A percentile compares a stretch with the other conserved stretches of the same genome.
phyloP scores from a whole-genome alignment of 2,329 filamentous ascomycete species.

The Colletotrichum destructivum region DNA sequence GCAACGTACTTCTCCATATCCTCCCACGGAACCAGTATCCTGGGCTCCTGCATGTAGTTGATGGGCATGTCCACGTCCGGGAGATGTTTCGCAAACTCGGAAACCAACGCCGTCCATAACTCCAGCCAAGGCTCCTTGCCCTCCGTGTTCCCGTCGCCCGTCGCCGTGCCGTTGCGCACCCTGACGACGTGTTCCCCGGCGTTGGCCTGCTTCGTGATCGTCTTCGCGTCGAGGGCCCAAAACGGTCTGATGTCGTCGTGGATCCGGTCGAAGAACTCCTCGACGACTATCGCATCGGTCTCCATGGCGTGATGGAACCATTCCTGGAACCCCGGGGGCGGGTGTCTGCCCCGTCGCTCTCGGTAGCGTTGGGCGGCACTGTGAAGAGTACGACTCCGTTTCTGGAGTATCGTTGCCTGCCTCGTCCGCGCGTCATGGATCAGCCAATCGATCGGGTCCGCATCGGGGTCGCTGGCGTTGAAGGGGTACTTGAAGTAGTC shows the following conservation, averaged over 20 bases:
- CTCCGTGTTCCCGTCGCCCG: slow-evolving; percentile 55
- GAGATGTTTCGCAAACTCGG: slow-evolving; percentile 66
- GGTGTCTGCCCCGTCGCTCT: slow-evolving; percentile 69
- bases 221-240: slow-evolving; percentile 67
- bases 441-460: slow-evolving; percentile 67
- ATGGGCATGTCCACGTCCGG: slow-evolving; percentile 79
- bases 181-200: slow-evolving; percentile 62
- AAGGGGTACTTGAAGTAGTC: slow-evolving; percentile 43
- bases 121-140: slow-evolving; percentile 61
- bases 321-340: slow-evolving; percentile 74
- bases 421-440: slow-evolving; percentile 62
- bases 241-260: slow-evolving; percentile 75
- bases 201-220: slow-evolving; percentile 57
- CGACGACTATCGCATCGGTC: slow-evolving; percentile 69
- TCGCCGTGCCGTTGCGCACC: slow-evolving; percentile 62
- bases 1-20: slow-evolving; percentile 66
- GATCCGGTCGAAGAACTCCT: slow-evolving; percentile 76
- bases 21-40: slow-evolving; percentile 73
- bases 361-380: slow-evolving; percentile 71
- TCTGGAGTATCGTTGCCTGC: slow-evolving; percentile 59
- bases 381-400: slow-evolving; percentile 63
- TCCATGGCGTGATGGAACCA: slow-evolving; percentile 71
- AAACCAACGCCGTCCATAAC: slow-evolving; percentile 65
- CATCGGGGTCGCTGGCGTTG: slow-evolving; percentile 44
- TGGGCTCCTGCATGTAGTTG: slow-evolving; percentile 75